phyloP scores from a whole-genome alignment of 441 rosid genomes.

The Capsella rubella region DNA sequence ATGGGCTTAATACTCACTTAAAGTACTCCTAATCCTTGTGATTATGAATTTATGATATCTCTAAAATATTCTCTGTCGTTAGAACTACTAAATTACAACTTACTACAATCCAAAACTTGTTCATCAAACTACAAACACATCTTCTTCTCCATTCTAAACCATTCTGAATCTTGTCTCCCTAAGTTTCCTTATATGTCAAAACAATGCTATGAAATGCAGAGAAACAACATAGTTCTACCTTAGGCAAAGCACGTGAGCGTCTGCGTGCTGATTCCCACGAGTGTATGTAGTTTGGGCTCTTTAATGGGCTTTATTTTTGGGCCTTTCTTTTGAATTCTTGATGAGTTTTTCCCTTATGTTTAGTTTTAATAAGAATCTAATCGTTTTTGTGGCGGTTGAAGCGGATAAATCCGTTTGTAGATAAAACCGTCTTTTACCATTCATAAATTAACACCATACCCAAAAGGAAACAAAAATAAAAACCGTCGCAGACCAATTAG shows the following conservation, averaged over 20 bases:
- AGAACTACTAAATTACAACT: background rate
- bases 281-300: background rate
- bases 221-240: slow-evolving; percentile 1
- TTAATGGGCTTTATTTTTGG: background rate
- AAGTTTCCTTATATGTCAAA: slow-evolving; percentile 20
- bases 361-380: too few species aligned
- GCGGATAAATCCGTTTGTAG: too few species aligned
- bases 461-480: too few species aligned
- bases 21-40: too few species aligned
- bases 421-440: too few species aligned
- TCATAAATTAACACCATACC: too few species aligned
- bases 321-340: too few species aligned
- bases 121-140: slow-evolving; percentile 1
- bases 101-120: slow-evolving; percentile 21
- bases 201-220: slow-evolving; percentile 6
- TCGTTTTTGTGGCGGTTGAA: too few species aligned
- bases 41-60: too few species aligned
- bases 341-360: too few species aligned
- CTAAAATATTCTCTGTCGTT: background rate
- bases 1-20: too few species aligned
- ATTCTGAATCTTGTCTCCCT: slow-evolving; percentile 12
- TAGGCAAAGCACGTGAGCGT: slow-evolving; percentile 5
- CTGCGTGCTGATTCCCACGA: background rate
- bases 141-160: background rate
- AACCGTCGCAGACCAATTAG: too few species aligned